Conservation (phyloP, 768 basidiomycete species). For the Tylopilus balloui region DNA sequence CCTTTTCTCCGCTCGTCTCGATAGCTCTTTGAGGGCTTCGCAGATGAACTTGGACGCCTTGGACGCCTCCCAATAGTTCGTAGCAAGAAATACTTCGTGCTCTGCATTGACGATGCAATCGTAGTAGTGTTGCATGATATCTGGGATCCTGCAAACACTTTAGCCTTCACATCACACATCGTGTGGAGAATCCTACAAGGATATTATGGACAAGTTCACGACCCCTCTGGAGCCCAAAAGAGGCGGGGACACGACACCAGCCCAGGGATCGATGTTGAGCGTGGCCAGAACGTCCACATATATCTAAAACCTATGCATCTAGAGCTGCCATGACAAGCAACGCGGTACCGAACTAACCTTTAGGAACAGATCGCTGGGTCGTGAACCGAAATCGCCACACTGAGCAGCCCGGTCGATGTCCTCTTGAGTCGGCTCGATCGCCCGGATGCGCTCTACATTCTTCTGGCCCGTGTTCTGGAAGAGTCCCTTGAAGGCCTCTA, state of each 20-base stretch:
- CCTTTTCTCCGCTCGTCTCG: slow-evolving; percentile 41
- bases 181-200: slow-evolving; percentile 35
- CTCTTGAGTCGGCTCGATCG: slow-evolving; percentile 30
- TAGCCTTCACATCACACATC: slow-evolving; percentile 3
- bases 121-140: slow-evolving; percentile 68
- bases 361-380: slow-evolving; percentile 57
- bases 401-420: slow-evolving; percentile 45
- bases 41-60: slow-evolving; percentile 48
- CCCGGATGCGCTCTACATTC: slow-evolving; percentile 18
- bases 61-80: slow-evolving; percentile 57
- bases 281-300: slow-evolving; percentile 59
- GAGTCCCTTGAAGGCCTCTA: slow-evolving; percentile 17
- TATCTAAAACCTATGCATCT: slow-evolving; percentile 36
- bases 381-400: slow-evolving; percentile 49
- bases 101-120: slow-evolving; percentile 58
- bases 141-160: slow-evolving; percentile 47
- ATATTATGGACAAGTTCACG: slow-evolving; percentile 58
- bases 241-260: slow-evolving; percentile 56
- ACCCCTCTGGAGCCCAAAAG: slow-evolving; percentile 61
- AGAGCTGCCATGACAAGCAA: not conserved
- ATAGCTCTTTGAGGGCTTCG: slow-evolving; percentile 50
- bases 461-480: slow-evolving; percentile 18
- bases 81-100: slow-evolving; percentile 62
- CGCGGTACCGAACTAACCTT: slow-evolving; percentile 37
- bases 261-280: slow-evolving; percentile 50